phyloP scores from a whole-genome alignment of 2,329 filamentous ascomycete genomes.

The Cordyceps javanica region DNA sequence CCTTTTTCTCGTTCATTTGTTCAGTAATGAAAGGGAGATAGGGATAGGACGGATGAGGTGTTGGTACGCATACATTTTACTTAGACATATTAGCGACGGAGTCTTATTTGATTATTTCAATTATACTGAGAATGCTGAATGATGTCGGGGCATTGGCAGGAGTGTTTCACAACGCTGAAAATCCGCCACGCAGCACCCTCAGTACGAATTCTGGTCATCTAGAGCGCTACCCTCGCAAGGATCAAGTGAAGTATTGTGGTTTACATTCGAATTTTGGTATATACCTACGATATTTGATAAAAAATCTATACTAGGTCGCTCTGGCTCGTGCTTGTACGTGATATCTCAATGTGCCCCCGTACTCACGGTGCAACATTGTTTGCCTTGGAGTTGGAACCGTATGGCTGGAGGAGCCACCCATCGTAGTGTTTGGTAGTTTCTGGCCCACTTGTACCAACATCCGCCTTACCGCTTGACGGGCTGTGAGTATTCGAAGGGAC shows the following conservation, averaged over 20 bases:
- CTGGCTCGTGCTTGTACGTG: background rate
- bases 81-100: conserved; percentile 12
- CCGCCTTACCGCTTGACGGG: background rate
- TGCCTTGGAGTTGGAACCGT: conserved; percentile 23
- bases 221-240: background rate
- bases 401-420: conserved; percentile 32
- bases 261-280: background rate
- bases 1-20: background rate
- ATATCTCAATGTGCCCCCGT: conserved; percentile 1
- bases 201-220: background rate
- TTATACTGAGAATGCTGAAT: background rate
- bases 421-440: conserved; percentile 30
- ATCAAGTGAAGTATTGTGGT: background rate
- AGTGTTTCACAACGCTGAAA: too few relatives aligned
- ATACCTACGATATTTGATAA: background rate
- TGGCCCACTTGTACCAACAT: conserved; percentile 15
- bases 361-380: conserved; percentile 6
- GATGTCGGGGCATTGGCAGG: too few relatives aligned
- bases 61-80: background rate
- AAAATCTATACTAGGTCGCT: background rate
- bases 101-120: conserved; percentile 5
- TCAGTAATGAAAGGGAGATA: background rate
- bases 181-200: too few relatives aligned
- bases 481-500: too few relatives aligned
- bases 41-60: background rate